A percentile compares a stretch with the other conserved stretches of the same genome.
phyloP scores from a whole-genome alignment of 768 basidiomycete species.

The Auricularia sp. region DNA sequence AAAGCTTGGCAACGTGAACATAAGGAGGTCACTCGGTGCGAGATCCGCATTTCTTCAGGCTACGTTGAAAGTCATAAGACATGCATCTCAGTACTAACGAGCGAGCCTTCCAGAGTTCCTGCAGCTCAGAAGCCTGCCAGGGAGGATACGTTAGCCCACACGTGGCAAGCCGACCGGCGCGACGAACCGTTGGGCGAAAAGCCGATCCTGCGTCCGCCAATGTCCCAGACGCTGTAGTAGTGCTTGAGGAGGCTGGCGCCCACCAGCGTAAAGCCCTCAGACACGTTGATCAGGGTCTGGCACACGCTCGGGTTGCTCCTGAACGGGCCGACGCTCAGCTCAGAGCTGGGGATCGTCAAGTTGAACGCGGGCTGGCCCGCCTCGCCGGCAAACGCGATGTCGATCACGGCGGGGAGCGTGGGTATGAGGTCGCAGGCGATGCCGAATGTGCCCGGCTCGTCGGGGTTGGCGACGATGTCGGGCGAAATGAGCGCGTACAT shows the following conservation, averaged over 20 bases:
- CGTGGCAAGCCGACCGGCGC: too few relatives aligned
- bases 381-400: constrained; percentile 45
- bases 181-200: constrained; percentile 34
- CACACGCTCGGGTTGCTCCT: constrained; percentile 37
- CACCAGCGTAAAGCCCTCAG: constrained; percentile 37
- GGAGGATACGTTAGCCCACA: too few relatives aligned
- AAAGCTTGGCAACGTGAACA: too few relatives aligned
- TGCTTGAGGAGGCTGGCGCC: constrained; percentile 51
- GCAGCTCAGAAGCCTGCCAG: too few relatives aligned
- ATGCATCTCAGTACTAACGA: too few relatives aligned
- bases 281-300: constrained; percentile 52
- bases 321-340: constrained; percentile 51
- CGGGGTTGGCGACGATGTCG: constrained; percentile 40
- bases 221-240: constrained; percentile 51
- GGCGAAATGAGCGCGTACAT: constrained; percentile 52
- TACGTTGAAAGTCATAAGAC: too few relatives aligned
- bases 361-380: constrained; percentile 36
- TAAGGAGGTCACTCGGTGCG: too few relatives aligned
- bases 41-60: too few relatives aligned
- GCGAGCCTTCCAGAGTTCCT: too few relatives aligned
- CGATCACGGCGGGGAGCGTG: constrained; percentile 41
- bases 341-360: constrained; percentile 46
- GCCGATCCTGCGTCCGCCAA: constrained; percentile 38
- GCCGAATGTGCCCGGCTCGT: constrained; percentile 47
- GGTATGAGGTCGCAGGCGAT: constrained; percentile 39